Percentiles rank a stretch among this genome's conserved stretches.
These are phyloP conservation scores for Dactylellina drechsleri DNA, from an alignment of 2,329 filamentous ascomycete genomes.

Conservation along the genomic window DNA sequence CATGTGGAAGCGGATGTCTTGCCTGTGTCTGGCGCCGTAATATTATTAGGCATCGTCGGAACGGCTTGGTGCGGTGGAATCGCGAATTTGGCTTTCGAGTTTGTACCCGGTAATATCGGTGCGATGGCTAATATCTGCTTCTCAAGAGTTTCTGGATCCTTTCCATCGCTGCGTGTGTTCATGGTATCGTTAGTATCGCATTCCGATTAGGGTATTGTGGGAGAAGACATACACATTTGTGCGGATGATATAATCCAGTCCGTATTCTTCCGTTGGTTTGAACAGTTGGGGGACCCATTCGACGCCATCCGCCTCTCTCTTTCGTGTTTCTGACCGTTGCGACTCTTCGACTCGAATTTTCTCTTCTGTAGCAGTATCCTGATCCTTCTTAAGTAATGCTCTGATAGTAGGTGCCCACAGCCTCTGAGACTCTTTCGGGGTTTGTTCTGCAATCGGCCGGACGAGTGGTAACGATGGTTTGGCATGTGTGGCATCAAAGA, in stretches of 20 bases:
- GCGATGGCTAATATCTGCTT: constrained; percentile 88
- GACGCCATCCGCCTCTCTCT: constrained; percentile 77
- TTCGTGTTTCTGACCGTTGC: constrained; percentile 87
- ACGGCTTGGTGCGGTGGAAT: constrained; percentile 66
- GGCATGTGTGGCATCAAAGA: constrained; percentile 85
- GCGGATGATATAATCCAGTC: constrained; percentile 94
- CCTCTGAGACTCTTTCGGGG: constrained; percentile 86
- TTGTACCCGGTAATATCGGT: constrained; percentile 79
- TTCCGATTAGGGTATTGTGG: too few relatives aligned
- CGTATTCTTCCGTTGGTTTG: constrained; percentile 79
- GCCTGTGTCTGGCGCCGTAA: constrained; percentile 35
- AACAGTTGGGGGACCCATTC: constrained; percentile 93
- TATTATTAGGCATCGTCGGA: constrained; percentile 28
- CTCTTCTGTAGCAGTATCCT: constrained; percentile 88
- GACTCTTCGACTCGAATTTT: constrained; percentile 96
- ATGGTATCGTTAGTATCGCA: too few relatives aligned
- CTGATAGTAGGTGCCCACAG: constrained; percentile 84
- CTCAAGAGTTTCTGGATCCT: constrained; percentile 74
- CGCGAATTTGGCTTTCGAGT: constrained; percentile 70
- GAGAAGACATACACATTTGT: constrained; percentile 75
- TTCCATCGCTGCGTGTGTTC: constrained; percentile 67
- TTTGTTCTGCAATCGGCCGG: constrained; percentile 84
- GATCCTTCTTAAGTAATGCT: constrained; percentile 85
- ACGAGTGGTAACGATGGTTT: constrained; percentile 78
- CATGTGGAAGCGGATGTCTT: constrained; percentile 27